Evolutionary conservation across 129 eudicot genomes (phyloP), one percentile per base, ranked within the genome.

Genomic region (Flaveria sonorensis): DNA sequence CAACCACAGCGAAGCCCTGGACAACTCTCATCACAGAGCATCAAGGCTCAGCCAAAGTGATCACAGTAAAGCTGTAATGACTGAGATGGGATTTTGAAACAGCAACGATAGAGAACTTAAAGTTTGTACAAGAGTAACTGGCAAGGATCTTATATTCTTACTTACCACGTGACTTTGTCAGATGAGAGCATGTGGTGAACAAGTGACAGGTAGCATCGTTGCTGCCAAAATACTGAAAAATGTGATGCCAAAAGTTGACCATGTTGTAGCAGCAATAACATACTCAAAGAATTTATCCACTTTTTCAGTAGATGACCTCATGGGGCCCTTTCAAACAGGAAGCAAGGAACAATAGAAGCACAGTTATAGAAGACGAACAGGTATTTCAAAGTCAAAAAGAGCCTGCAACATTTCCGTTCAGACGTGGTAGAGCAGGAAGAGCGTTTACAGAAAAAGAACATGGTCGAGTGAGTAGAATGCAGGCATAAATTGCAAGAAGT

Each of bases 331-430:
- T 10, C 61, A 55, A 55, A 55, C 61, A 55, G 19, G 24, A 55
- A 55, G 61, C 12, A 55, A 19, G 61, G 24, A 55, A n/a, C 61
- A 55, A 55, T 19, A 55, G 24, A 55, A 55, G 61, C 61, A 55
- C 26, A 55, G 7, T 55, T 7, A 55, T 4, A 36, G 40, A 55
- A 55, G 24, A 55, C 6, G 61, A 55, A 7, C 26, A 55, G 61
- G 24, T 7, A 3, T n/a, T 18, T 55, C 61, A 55, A 55, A 55
- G 20, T 55, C 24, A 50, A 9, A 19, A 21, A 53, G 61, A 55
- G 61, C 20, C 23, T 1, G 26, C 12, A n/a, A n/a, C 23, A n/a
- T 19, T 7, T 19, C 28, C 3, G 26, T 55, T 19, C 23, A 19
- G 61, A 7, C 0, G 26, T n/a, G 61, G 24, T 19, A 55, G 24